Evolutionary conservation across 192 early-diverging fungal genomes (phyloP), one percentile per base, ranked within the genome.

Genomic region (Linnemannia schmuckeri): DNA sequence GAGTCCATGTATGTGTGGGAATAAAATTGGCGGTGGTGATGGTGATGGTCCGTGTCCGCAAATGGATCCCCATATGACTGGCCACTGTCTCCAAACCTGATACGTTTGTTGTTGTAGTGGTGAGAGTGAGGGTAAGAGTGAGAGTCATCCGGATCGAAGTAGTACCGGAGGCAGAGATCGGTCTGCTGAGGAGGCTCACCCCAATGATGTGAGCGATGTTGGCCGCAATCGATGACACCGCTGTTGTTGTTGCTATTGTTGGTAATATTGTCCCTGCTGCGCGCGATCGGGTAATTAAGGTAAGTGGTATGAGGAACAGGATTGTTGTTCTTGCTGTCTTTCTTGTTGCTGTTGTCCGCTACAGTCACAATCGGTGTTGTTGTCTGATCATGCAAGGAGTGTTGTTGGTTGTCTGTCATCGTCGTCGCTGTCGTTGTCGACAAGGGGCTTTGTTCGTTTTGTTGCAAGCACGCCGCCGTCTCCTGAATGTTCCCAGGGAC

Each of bases 401-500:
- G 61, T 52, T 22, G 49, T 17, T 52, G 49, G 20, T 52, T 52
- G 30, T 66, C 61, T 9, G 30, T 35, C 13, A 12, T 33, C 0
- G 17, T 8, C 18, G 10, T 54, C 2, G 9, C 20, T 54, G 61
- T 35, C 13, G 30, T 33, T 0, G 17, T 8, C 7, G 10, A 49
- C 2, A 78, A 78, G n/a, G 46, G 47, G 76, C 46, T n/a, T 42
- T 20, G 57, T 55, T 44, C 46, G 40, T 47, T 54, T 10, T 30
- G 30, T 66, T 66, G 61, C 30, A 66, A 33, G 27, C 30, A 66
- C 49, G 49, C 42, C 33, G 40, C 40, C 38, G 20, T 3, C 68
- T 63, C 75, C 47, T 70, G 68, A 72, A 72, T 47, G 18, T 76
- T 82, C n/a, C 30, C 75, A 77, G 75, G 81, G 37, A 72, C 54